Evolutionary conservation across 73 alveolate species (phyloP), one percentile per base, ranked within the genome.

Genomic region (Breviolum minutum): DNA sequence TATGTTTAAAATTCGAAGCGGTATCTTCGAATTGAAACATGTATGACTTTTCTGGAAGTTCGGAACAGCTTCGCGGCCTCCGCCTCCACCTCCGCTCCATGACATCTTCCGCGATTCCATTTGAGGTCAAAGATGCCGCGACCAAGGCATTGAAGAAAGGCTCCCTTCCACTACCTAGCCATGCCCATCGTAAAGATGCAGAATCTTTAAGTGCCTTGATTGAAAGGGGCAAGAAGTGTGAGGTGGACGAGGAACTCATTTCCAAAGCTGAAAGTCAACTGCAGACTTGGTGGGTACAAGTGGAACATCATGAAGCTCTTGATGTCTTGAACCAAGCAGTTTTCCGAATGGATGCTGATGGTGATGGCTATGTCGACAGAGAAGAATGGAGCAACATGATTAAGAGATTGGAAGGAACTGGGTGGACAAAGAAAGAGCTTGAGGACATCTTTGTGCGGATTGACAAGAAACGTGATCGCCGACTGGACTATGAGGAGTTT

Each of bases 71-170:
- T 17, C 17, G 74, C 11, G 17, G 74, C 74, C 74, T 17, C 74
- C 17, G 74, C 74, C 74, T 11, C 17, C 24, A 66, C 74, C 74
- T 11, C 74, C 17, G 74, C n/a, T n/a, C n/a, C n/a, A n/a, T 76
- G 85, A 63, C 60, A 9, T 9, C 68, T 64, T 8, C 70, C 3
- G 70, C 70, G 2, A 20, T 82, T 10, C 74, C 74, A 6, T 54
- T 60, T 24, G 74, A 82, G 22, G 91, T 82, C n/a, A 82, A 82
- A 24, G 91, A 82, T 82, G 91, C 91, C 4, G 91, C 91, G 17
- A 82, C 91, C n/a, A 82, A 90, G 96, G 96, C 96, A 11, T 48
- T 90, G 96, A 77, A 90, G 87, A 69, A 77, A 40, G 96, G 96
- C 87, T 90, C 86, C 87, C 73, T 26, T 61, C 96, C 96, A 17